phyloP scores from a whole-genome alignment of 2,329 filamentous ascomycete species.

The Fusarium equiseti region DNA sequence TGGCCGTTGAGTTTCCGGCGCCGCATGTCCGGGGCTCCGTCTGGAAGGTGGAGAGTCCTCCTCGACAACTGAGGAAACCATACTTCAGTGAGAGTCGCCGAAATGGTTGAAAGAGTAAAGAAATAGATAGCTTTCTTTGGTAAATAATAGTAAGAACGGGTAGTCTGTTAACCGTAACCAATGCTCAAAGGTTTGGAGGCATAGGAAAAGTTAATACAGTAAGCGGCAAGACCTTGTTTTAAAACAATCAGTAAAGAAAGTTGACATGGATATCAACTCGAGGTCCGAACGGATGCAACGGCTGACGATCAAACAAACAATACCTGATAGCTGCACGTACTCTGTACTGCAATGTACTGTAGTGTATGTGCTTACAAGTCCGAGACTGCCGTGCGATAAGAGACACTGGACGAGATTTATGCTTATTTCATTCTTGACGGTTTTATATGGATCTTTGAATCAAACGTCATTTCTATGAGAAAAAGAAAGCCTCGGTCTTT shows the following conservation, averaged over 20 bases:
- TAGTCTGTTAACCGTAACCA: not conserved
- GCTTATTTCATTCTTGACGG: slow-evolving; percentile 12
- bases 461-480: slow-evolving; percentile 33
- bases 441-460: not conserved
- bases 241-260: slow-evolving; percentile 13
- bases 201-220: not conserved
- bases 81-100: not conserved
- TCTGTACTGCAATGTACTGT: slow-evolving; percentile 3
- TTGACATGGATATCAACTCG: slow-evolving; percentile 15
- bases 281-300: slow-evolving; percentile 36
- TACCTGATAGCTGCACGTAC: slow-evolving; percentile 23
- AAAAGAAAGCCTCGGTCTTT: not conserved
- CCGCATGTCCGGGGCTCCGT: slow-evolving; percentile 16
- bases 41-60: slow-evolving; percentile 22
- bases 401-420: slow-evolving; percentile 5
- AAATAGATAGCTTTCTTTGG: too few species aligned
- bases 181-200: not conserved
- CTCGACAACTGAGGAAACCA: slow-evolving; percentile 24
- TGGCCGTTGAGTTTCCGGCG: slow-evolving; percentile 23
- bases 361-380: slow-evolving; percentile 15
- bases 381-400: slow-evolving; percentile 39
- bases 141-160: not conserved
- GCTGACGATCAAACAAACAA: slow-evolving; percentile 27
- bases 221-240: slow-evolving; percentile 21
- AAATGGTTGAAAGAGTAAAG: not conserved